Evolutionary conservation across 306 rosid genomes (phyloP), one percentile per base, ranked within the genome.

Genomic region (Gastrolobium bilobum): DNA sequence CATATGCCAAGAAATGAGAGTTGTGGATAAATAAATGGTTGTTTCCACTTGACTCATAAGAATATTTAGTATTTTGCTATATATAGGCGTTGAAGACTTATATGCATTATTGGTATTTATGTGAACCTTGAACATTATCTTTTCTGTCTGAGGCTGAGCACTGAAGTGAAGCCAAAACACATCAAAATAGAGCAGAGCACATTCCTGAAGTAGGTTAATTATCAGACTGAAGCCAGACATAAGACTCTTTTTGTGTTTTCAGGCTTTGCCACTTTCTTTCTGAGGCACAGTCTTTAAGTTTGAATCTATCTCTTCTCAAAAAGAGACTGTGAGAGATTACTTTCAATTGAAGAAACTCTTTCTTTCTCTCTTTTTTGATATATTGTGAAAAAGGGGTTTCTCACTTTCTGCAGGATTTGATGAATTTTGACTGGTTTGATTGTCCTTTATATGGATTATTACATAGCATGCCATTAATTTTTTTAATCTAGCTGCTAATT

Each of bases 101-200:
- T 53, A 3, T 42, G 26, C 26, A 44, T 43, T 44, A 71, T 75
- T 81, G 72, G 72, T 59, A 69, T 59, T 63, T 77, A 71, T 82
- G 78, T 73, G 81, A 73, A 47, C 61, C 66, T 57, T 15, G 20
- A 77, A 78, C 77, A 56, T 76, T 69, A 68, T 78, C 83, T 62
- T 67, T 74, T 68, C 57, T 76, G 48, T 68, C 64, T 54, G 42
- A 68, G 72, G 54, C 62, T 34, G n/a, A 53, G 58, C 84, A 30
- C 51, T 30, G 76, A 81, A 75, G 63, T 80, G 62, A 70, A 75
- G 53, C 62, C 3, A 50, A 68, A 57, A 46, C 30, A 61, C 37
- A 61, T n/a, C 44, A 13, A 33, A 39, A 10, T 46, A 20, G 26
- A 20, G 26, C 51, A 46, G 51, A 68, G 71, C 63, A 66, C 57